A percentile compares a stretch with the other conserved stretches of the same genome.
Evolutionary conservation across 139 green algal genomes (phyloP).

Genomic region (Astrephomene gubernaculifera): DNA sequence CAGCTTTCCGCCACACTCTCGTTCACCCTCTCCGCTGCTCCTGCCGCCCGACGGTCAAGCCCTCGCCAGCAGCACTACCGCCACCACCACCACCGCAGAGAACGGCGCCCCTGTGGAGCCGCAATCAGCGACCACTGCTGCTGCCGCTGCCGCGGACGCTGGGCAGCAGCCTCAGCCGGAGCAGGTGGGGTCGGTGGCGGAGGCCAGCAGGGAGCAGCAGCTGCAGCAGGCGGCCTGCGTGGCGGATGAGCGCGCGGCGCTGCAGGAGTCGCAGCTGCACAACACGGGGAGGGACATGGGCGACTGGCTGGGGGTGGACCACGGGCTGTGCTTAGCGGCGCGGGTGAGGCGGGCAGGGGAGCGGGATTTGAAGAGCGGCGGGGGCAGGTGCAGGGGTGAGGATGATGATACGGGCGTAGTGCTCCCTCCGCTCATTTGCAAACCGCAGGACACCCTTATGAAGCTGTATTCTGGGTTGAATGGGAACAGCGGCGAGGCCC

Average conservation of each 20-base stretch:
- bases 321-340: slow-evolving; percentile 16
- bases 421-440: too few relatives aligned
- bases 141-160: neutral
- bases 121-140: too few relatives aligned
- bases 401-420: too few relatives aligned
- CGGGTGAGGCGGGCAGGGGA: neutral
- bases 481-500: too few relatives aligned
- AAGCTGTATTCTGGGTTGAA: too few relatives aligned
- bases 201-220: neutral
- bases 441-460: too few relatives aligned
- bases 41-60: neutral
- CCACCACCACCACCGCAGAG: neutral
- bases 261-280: slow-evolving; percentile 21
- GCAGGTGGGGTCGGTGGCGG: neutral
- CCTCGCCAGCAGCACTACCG: too few relatives aligned
- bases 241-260: slow-evolving; percentile 28
- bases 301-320: slow-evolving; percentile 45
- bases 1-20: too few relatives aligned
- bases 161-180: neutral
- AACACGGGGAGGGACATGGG: slow-evolving; percentile 38
- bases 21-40: too few relatives aligned
- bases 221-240: neutral
- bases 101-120: too few relatives aligned
- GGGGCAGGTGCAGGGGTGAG: too few relatives aligned
- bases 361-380: too few relatives aligned